Conservation (phyloP, 306 rosid genomes). For the Cucurbita moschata region DNA sequence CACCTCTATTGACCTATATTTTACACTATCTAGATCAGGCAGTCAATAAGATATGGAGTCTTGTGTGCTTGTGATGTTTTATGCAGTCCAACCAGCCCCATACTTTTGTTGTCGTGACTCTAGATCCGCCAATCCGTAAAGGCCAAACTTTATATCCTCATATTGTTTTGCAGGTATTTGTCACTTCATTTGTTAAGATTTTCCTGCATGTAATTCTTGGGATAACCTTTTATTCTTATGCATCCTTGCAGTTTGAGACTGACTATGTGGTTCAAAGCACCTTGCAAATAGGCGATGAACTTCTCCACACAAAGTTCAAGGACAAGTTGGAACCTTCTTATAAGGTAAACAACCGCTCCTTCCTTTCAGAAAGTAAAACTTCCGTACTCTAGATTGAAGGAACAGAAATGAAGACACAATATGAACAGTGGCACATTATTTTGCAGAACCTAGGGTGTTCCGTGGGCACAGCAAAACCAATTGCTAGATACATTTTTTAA, state of each 20-base stretch:
- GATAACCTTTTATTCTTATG: constrained; percentile 3
- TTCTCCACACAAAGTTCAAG: constrained; percentile 65
- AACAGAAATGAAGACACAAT: neutral
- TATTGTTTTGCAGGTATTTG: constrained; percentile 87
- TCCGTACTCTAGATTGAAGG: neutral
- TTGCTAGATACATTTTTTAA: neutral
- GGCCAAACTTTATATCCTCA: constrained; percentile 97
- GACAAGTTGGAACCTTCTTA: constrained; percentile 87
- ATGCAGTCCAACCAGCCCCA: constrained; percentile 94
- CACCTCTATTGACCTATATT: neutral
- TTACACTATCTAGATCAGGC: neutral
- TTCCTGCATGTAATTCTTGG: neutral
- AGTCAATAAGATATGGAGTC: neutral
- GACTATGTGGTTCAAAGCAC: constrained; percentile 57
- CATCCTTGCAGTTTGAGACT: constrained; percentile 67
- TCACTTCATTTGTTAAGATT: constrained; percentile 12
- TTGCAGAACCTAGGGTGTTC: neutral
- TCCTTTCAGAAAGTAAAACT: neutral
- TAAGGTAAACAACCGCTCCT: constrained; percentile 30
- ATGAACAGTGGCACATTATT: neutral
- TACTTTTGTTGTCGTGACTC: constrained; percentile 79
- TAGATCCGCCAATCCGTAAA: constrained; percentile 97
- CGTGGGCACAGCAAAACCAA: neutral
- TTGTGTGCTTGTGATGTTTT: constrained; percentile 9
- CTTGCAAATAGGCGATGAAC: constrained; percentile 60